These are phyloP conservation scores for Madurella mycetomatis DNA, from an alignment of 2,329 filamentous ascomycete genomes.

Conservation along the genomic window DNA sequence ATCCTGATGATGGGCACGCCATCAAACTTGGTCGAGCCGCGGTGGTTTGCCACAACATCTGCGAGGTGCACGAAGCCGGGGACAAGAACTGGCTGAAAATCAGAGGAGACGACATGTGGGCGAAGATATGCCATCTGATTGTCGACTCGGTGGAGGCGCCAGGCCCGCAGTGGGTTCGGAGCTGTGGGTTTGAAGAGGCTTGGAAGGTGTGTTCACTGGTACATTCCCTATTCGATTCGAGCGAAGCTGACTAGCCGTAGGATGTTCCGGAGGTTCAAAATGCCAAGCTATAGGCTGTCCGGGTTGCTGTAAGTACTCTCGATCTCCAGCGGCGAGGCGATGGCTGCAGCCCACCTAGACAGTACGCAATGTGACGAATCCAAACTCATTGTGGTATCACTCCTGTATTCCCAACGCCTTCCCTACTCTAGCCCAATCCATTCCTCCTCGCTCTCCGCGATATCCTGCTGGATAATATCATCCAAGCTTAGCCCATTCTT, in stretches of 20 bases:
- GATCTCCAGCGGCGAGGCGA: too few species aligned
- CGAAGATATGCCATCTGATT: slow-evolving; percentile 55
- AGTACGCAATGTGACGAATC: background rate
- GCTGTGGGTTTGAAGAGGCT: slow-evolving; percentile 59
- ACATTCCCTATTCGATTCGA: too few species aligned
- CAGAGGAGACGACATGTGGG: slow-evolving; percentile 55
- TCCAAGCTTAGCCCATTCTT: slow-evolving; percentile 24
- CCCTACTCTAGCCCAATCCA: slow-evolving; percentile 47
- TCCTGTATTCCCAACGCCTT: slow-evolving; percentile 17
- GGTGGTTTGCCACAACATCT: slow-evolving; percentile 55
- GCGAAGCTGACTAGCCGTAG: slow-evolving; percentile 4
- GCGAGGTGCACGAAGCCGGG: slow-evolving; percentile 39
- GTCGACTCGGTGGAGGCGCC: slow-evolving; percentile 56
- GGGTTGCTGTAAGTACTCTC: background rate
- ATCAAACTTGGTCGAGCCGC: slow-evolving; percentile 71
- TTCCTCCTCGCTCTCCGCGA: slow-evolving; percentile 38
- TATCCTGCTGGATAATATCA: slow-evolving; percentile 30
- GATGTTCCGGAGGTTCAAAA: slow-evolving; percentile 14
- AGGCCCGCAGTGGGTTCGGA: slow-evolving; percentile 55
- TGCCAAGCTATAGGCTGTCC: background rate
- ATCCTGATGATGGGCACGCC: slow-evolving; percentile 75
- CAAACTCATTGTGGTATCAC: slow-evolving; percentile 18
- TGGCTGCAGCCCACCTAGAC: too few species aligned
- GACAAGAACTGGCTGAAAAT: slow-evolving; percentile 48
- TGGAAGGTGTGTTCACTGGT: slow-evolving; percentile 46